Evolutionary conservation across 306 rosid species (phyloP).

Genomic region (Mimosa pudica): DNA sequence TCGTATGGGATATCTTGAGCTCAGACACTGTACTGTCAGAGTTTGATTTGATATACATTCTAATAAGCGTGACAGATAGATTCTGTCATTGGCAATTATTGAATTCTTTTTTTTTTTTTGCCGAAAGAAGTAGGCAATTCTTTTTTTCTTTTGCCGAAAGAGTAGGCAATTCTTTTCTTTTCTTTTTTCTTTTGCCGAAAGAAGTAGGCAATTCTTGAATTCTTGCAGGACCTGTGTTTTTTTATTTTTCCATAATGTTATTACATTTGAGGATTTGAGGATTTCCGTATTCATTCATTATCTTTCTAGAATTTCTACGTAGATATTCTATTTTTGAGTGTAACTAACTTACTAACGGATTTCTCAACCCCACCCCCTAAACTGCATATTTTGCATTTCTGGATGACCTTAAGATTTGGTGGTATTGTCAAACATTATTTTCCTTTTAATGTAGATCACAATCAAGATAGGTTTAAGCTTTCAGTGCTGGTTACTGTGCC

Average conservation of each 20-base stretch:
- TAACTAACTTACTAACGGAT: neutral
- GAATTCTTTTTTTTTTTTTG: too few species aligned
- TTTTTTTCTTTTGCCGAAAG: too few species aligned
- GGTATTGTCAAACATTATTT: neutral
- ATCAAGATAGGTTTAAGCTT: neutral
- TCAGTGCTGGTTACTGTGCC: neutral
- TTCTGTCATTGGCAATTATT: neutral
- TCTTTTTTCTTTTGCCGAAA: too few species aligned
- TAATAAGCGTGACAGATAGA: neutral
- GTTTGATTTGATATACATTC: neutral
- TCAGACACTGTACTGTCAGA: neutral
- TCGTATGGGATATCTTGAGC: neutral
- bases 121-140: too few species aligned
- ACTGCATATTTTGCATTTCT: neutral
- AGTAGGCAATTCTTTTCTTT: too few species aligned
- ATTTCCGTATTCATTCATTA: neutral
- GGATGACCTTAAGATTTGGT: neutral
- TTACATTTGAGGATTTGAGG: neutral
- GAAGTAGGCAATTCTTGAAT: too few species aligned
- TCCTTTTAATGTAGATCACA: neutral
- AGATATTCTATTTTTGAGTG: neutral
- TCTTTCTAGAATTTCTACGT: neutral
- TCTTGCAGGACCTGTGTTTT: neutral
- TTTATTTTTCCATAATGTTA: neutral
- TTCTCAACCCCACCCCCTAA: neutral